Evolutionary conservation across 495 filamentous ascomycete genomes (phyloP).

Genomic region (Neurospora sp.): DNA sequence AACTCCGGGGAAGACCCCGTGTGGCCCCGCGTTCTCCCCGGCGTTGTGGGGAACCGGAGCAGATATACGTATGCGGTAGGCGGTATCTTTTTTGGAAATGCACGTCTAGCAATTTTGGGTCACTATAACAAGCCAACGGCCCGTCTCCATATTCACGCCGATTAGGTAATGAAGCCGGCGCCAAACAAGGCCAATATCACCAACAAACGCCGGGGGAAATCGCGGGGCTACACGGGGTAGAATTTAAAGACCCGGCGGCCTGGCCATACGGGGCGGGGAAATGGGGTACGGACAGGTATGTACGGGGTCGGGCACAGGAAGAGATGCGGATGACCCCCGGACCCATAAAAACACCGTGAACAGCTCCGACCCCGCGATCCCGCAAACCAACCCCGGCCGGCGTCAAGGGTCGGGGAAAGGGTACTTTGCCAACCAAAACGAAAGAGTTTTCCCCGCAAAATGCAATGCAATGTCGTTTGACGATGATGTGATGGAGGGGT

Average conservation of each 20-base stretch:
- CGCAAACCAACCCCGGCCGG: background rate
- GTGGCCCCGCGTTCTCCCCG: background rate
- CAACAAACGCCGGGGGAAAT: background rate
- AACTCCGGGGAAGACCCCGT: background rate
- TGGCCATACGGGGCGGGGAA: background rate
- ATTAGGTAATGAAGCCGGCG: background rate
- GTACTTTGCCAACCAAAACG: background rate
- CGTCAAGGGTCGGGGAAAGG: background rate
- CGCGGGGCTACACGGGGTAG: background rate
- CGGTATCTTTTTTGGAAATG: background rate
- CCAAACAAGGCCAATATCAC: background rate
- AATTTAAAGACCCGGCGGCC: background rate
- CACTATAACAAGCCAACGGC: background rate
- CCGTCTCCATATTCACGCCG: background rate
- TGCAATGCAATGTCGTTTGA: background rate
- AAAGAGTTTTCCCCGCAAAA: background rate
- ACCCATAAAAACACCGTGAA: background rate
- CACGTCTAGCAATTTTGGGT: background rate
- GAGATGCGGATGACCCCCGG: background rate
- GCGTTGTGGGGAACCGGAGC: background rate
- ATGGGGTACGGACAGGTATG: background rate
- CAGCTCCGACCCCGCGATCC: background rate
- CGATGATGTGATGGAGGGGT: background rate
- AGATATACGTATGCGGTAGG: background rate
- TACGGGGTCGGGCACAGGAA: background rate